Conservation (phyloP, 2,329 filamentous ascomycete species). For the Cladosporium sp. region DNA sequence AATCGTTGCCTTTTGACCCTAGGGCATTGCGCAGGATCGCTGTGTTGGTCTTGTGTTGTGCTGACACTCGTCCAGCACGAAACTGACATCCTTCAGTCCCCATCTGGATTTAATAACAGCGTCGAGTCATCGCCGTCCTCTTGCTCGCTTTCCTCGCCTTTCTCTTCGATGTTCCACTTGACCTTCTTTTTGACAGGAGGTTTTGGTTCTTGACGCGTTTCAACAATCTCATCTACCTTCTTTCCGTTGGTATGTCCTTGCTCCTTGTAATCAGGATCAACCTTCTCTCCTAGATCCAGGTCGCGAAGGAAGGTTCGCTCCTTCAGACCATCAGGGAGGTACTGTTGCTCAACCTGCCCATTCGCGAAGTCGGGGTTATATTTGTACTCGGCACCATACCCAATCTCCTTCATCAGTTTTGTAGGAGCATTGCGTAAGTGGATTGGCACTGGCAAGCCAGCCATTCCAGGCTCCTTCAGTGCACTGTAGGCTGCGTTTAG, state of each 20-base stretch:
- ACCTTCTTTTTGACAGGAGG: background rate
- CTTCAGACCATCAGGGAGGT: conserved; percentile 72
- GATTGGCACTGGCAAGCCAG: conserved; percentile 74
- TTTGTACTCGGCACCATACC: conserved; percentile 88
- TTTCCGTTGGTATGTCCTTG: conserved; percentile 21
- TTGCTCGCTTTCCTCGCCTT: background rate
- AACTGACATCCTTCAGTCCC: background rate
- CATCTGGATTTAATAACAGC: conserved; percentile 3
- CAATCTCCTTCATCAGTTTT: conserved; percentile 85
- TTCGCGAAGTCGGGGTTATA: conserved; percentile 89
- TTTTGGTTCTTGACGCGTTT: background rate
- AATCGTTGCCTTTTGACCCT: no score
- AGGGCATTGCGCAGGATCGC: no score
- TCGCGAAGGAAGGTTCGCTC: conserved; percentile 76
- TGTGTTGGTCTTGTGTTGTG: no score
- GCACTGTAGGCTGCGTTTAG: conserved; percentile 76
- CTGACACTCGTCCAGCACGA: no score
- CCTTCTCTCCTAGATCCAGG: conserved; percentile 68
- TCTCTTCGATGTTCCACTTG: background rate
- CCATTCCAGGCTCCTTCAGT: conserved; percentile 77
- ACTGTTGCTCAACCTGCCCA: conserved; percentile 80
- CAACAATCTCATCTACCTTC: conserved; percentile 20
- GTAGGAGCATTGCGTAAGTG: conserved; percentile 92
- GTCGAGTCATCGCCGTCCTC: background rate
- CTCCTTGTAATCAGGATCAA: conserved; percentile 55